These are phyloP conservation scores for Wickerhamomyces alni DNA, from an alignment of 805 yeast genomes.

Conservation along the genomic window DNA sequence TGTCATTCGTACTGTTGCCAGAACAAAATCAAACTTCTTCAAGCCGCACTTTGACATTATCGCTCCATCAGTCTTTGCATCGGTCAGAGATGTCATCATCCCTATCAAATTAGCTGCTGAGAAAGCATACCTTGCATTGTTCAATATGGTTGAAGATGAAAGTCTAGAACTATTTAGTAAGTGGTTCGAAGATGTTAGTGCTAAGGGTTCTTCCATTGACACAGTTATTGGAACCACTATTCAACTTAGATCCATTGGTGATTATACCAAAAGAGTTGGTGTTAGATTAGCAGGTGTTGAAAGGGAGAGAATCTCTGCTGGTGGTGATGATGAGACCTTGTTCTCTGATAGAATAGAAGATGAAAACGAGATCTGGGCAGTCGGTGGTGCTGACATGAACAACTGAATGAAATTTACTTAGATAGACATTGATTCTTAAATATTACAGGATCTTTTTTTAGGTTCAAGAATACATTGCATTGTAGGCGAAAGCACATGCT, in stretches of 20 bases:
- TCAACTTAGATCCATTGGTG: conserved; percentile 72
- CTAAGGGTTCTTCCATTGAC: conserved; percentile 29
- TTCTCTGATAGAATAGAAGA: conserved; percentile 83
- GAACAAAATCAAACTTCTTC: conserved; percentile 50
- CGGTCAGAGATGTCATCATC: conserved; percentile 81
- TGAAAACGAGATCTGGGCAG: conserved; percentile 82
- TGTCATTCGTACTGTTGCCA: conserved; percentile 66
- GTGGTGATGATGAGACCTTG: conserved; percentile 85
- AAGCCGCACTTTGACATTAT: conserved; percentile 48
- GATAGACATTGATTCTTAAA: too few relatives aligned
- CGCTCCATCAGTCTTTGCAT: conserved; percentile 70
- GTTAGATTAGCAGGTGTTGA: conserved; percentile 78
- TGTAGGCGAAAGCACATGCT: background rate
- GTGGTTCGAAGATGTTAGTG: conserved; percentile 53
- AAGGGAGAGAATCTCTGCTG: conserved; percentile 81
- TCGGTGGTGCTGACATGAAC: conserved; percentile 58
- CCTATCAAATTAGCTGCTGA: conserved; percentile 95
- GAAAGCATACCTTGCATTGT: conserved; percentile 71
- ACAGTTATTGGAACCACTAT: conserved; percentile 43
- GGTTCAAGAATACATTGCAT: background rate
- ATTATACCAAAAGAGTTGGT: conserved; percentile 89
- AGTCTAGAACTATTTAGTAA: conserved; percentile 43
- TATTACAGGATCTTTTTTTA: too few relatives aligned
- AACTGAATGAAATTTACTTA: conserved; percentile 1
- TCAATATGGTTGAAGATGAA: conserved; percentile 66